Percentiles rank a stretch among this genome's conserved stretches.
Conservation (phyloP, 2,329 filamentous ascomycete species). For the Alternaria burnsii region DNA sequence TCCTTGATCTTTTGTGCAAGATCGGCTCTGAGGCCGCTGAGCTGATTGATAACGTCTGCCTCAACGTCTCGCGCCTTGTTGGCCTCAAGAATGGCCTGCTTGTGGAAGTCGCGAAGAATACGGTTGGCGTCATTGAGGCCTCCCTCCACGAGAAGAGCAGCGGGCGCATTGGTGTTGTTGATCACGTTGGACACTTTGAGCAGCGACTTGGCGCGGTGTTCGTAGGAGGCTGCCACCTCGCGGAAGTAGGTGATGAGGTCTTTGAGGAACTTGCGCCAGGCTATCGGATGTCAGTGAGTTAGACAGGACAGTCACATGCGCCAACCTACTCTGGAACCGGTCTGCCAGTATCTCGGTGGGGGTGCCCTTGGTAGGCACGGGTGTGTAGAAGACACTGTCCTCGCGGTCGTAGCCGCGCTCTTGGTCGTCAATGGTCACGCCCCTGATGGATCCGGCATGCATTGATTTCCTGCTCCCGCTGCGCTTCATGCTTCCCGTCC, state of each 20-base stretch:
- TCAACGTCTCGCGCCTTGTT: constrained; percentile 92
- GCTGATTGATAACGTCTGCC: constrained; percentile 85
- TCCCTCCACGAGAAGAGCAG: constrained; percentile 78
- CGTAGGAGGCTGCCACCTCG: constrained; percentile 89
- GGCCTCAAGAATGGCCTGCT: constrained; percentile 77
- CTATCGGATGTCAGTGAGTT: constrained; percentile 58
- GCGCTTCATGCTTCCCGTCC: constrained; percentile 77
- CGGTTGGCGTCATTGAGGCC: constrained; percentile 89
- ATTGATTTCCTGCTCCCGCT: constrained; percentile 82
- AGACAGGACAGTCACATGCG: background rate
- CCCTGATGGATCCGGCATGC: constrained; percentile 85
- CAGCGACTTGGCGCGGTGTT: constrained; percentile 81
- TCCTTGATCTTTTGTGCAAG: constrained; percentile 97
- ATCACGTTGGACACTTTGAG: constrained; percentile 84
- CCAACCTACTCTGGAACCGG: constrained; percentile 80
- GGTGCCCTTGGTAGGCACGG: constrained; percentile 84
- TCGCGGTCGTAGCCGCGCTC: constrained; percentile 71
- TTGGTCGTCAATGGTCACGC: constrained; percentile 75
- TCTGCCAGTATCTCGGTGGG: constrained; percentile 88
- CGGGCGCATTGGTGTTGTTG: constrained; percentile 78
- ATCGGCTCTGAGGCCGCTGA: constrained; percentile 86
- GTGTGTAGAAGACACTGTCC: constrained; percentile 88
- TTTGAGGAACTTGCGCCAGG: constrained; percentile 94
- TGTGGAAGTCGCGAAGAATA: constrained; percentile 83
- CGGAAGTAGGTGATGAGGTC: constrained; percentile 93